These are phyloP conservation scores for Xerocomus minutiporus DNA, from an alignment of 1,284 basidiomycete genomes.

Conservation along the genomic window DNA sequence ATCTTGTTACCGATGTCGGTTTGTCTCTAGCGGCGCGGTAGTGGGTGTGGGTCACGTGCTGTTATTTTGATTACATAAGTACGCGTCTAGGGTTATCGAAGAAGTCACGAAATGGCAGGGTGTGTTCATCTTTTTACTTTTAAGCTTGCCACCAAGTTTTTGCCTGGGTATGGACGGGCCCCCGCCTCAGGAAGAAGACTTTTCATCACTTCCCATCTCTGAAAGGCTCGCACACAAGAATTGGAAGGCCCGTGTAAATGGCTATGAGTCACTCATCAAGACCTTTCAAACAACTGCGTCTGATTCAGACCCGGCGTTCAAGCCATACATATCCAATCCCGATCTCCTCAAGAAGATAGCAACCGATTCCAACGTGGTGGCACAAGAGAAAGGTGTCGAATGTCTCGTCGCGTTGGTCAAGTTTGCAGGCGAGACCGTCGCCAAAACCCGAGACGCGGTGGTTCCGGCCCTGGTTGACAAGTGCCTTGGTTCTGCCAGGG, in stretches of 20 bases:
- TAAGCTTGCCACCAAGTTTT: conserved; percentile 4
- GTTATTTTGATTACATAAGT: conserved; percentile 24
- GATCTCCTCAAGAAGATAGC: conserved; percentile 85
- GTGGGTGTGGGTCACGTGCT: conserved; percentile 23
- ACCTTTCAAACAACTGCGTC: conserved; percentile 84
- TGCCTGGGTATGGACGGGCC: conserved; percentile 73
- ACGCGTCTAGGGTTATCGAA: conserved; percentile 11
- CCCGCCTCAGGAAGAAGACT: conserved; percentile 91
- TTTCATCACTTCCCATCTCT: conserved; percentile 73
- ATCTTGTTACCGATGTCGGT: conserved; percentile 56
- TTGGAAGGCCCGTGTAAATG: conserved; percentile 96
- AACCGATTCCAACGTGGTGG: conserved; percentile 91
- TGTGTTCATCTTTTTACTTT: conserved; percentile 16
- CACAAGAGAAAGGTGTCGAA: conserved; percentile 96
- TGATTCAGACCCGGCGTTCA: conserved; percentile 92
- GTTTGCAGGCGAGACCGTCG: conserved; percentile 85
- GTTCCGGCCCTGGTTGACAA: conserved; percentile 93
- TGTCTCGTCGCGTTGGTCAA: conserved; percentile 83
- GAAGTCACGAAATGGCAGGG: neutral
- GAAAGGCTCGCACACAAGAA: conserved; percentile 92
- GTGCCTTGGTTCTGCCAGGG: conserved; percentile 86
- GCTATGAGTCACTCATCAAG: conserved; percentile 85
- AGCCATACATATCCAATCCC: conserved; percentile 75
- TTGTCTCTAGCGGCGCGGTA: conserved; percentile 47
- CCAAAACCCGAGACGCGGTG: conserved; percentile 76